Evolutionary conservation across 352 stramenopile species (phyloP), one percentile per base, ranked within the genome.

Genomic region (Phytophthora quininea): DNA sequence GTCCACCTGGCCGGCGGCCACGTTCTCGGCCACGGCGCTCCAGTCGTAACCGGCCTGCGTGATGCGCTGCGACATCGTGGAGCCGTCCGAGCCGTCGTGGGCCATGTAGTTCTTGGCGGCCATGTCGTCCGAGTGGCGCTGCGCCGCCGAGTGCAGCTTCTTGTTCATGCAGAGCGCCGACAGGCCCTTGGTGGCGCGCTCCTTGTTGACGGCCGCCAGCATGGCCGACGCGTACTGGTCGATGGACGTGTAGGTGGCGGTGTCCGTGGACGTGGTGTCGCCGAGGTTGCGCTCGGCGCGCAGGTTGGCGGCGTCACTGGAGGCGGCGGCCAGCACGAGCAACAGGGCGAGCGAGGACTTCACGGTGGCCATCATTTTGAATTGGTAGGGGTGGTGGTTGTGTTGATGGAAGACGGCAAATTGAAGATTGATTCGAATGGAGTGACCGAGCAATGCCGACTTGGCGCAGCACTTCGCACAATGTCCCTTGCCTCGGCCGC

Each of bases 51-150:
- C 69, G 29, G 79, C 50, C 10, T 59, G n/a, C 19, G 66, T 79
- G 49, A 90, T 75, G 4, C 81, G 81, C 29, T 68, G 9, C 14
- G 46, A 57, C 65, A 82, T 75, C 0, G 61, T 78, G 29, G 73
- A 84, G 0, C 80, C 80, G 51, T 74, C 64, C 24, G 71, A 73
- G 24, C 78, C 76, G 1, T 58, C 74, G 71, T 89, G 80, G 38
- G 48, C 67, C 69, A 88, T 81, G 42, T 67, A 86, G 63, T 84
- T 64, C 33, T 83, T 76, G 2, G 46, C 65, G n/a, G 80, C 80
- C 69, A 79, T 76, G 63, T 89, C 80, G 12, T 79, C 48, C 19
- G 73, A 83, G 47, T 70, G 69, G 31, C 54, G 31, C 52, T 74
- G 54, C 1, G 74, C 64, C 0, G 71, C 63, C 14, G 11, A 11